Conservation (phyloP, 2,329 filamentous ascomycete genomes). For the Fusarium verrucosum region DNA sequence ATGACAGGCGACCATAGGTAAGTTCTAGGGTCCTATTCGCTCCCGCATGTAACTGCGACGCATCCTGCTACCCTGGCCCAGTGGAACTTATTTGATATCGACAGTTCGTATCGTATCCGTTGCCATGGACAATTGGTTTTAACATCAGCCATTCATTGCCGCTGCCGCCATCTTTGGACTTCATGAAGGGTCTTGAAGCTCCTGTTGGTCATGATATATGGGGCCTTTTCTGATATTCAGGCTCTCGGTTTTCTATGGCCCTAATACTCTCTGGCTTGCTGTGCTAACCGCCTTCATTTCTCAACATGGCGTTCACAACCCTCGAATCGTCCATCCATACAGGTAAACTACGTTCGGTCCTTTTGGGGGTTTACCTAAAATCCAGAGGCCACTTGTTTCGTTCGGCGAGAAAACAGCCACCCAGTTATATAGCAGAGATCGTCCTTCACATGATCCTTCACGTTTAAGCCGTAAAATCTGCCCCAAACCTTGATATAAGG, state of each 20-base stretch:
- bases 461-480: too few species aligned
- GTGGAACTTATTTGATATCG: not conserved
- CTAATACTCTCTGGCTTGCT: slow-evolving; percentile 1
- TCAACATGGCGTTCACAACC: not conserved
- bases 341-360: too few species aligned
- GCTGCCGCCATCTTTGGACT: slow-evolving; percentile 2
- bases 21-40: slow-evolving; percentile 13
- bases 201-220: not conserved
- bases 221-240: not conserved
- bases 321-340: not conserved
- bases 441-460: too few species aligned
- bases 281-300: not conserved
- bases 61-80: not conserved
- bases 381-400: too few species aligned
- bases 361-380: too few species aligned
- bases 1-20: slow-evolving; percentile 4
- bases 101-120: not conserved
- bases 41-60: slow-evolving; percentile 12
- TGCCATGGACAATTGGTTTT: slow-evolving; percentile 17
- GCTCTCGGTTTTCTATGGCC: not conserved
- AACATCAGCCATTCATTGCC: slow-evolving; percentile 5
- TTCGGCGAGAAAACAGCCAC: too few species aligned
- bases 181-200: not conserved
- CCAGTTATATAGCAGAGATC: too few species aligned
- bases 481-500: too few species aligned